Conservation (phyloP, 768 basidiomycete species). For the Boletus rubropictus region DNA sequence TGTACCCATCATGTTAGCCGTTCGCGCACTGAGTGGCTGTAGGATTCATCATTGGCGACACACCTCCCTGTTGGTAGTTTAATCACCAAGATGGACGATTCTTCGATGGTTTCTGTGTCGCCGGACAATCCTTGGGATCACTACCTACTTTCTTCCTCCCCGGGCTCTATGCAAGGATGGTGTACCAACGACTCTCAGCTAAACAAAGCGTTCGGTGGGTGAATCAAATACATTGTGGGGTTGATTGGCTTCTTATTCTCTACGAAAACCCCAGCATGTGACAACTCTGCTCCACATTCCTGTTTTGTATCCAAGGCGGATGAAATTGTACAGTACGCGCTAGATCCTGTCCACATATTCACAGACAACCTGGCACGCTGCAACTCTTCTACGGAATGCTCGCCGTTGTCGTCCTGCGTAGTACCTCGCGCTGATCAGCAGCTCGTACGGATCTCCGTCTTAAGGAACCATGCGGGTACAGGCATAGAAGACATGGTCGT, state of each 20-base stretch:
- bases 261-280: constrained; percentile 9
- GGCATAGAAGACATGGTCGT: constrained; percentile 41
- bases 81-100: constrained; percentile 64
- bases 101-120: constrained; percentile 31
- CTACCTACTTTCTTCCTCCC: constrained; percentile 33
- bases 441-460: constrained; percentile 53
- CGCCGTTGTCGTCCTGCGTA: constrained; percentile 43
- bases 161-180: constrained; percentile 46
- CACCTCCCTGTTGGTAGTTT: constrained; percentile 55
- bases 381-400: constrained; percentile 32
- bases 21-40: constrained; percentile 5
- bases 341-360: constrained; percentile 55
- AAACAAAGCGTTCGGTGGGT: constrained; percentile 14
- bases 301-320: constrained; percentile 42
- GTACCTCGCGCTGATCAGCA: constrained; percentile 44
- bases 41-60: constrained; percentile 59
- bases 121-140: constrained; percentile 40
- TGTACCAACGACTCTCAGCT: constrained; percentile 44
- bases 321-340: constrained; percentile 37
- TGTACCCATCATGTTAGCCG: constrained; percentile 4
- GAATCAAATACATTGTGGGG: neutral
- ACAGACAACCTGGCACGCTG: constrained; percentile 37
- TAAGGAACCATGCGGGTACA: neutral
- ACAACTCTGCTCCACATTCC: constrained; percentile 14
- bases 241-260: neutral